Percentiles rank a stretch among this genome's conserved stretches.
Conservation (phyloP, 1,284 basidiomycete genomes). For the Trametes hirsuta region DNA sequence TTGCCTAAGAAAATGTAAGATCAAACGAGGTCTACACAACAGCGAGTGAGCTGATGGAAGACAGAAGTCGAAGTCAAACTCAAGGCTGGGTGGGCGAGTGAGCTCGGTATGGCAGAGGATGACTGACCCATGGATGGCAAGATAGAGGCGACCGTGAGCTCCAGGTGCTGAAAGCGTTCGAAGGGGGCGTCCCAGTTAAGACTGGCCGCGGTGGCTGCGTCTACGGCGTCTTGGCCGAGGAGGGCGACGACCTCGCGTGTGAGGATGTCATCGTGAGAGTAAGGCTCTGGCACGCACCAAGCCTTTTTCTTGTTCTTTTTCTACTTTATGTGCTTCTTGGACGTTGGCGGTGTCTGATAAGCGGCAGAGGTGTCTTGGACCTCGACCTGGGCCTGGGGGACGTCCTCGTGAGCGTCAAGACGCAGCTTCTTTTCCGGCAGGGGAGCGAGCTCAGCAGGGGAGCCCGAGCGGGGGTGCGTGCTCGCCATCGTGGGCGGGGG, state of each 20-base stretch:
- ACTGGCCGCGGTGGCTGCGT: slow-evolving; percentile 50
- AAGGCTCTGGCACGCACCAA: slow-evolving; percentile 56
- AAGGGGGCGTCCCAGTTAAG: slow-evolving; percentile 65
- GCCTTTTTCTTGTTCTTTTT: slow-evolving; percentile 34
- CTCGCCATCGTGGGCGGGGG: slow-evolving; percentile 10
- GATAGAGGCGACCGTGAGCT: slow-evolving; percentile 65
- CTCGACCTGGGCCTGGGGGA: too few species aligned
- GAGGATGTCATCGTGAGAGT: slow-evolving; percentile 76
- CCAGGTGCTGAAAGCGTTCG: slow-evolving; percentile 60
- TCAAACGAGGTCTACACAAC: neutral
- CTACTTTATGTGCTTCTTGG: slow-evolving; percentile 22
- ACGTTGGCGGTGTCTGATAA: slow-evolving; percentile 23
- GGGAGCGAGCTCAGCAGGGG: neutral
- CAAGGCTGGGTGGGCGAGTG: neutral
- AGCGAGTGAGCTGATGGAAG: neutral
- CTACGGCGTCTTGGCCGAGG: slow-evolving; percentile 64
- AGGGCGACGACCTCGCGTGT: slow-evolving; percentile 72
- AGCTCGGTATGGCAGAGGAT: neutral
- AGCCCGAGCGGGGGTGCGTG: slow-evolving; percentile 12
- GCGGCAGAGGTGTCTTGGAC: slow-evolving; percentile 5
- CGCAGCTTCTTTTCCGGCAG: slow-evolving; percentile 45
- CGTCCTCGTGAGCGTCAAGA: slow-evolving; percentile 26
- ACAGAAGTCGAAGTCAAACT: neutral
- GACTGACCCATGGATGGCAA: slow-evolving; percentile 62
- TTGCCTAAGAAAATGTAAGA: slow-evolving; percentile 53